phyloP scores from a whole-genome alignment of 805 yeast species.

The Vanderwaltozyma yarrowii region DNA sequence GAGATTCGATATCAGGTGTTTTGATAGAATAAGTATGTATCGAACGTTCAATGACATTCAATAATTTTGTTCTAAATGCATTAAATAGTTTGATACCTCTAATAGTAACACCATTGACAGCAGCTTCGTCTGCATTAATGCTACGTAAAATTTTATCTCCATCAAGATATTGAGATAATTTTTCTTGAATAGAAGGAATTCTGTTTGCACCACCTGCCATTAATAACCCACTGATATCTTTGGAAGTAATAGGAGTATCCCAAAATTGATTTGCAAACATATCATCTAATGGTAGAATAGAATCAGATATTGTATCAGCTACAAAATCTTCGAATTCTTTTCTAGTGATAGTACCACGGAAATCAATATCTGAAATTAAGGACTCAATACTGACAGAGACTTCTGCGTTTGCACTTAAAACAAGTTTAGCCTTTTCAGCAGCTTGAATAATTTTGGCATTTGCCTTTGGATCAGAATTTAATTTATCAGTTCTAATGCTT shows the following conservation, averaged over 20 bases:
- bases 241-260: slow-evolving; percentile 20
- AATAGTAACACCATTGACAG: slow-evolving; percentile 80
- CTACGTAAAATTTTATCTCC: slow-evolving; percentile 60
- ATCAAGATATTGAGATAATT: slow-evolving; percentile 37
- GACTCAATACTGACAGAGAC: slow-evolving; percentile 71
- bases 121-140: slow-evolving; percentile 93
- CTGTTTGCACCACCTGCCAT: slow-evolving; percentile 87
- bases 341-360: slow-evolving; percentile 56
- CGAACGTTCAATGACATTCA: slow-evolving; percentile 48
- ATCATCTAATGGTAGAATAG: slow-evolving; percentile 42
- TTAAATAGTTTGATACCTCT: slow-evolving; percentile 70
- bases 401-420: slow-evolving; percentile 81
- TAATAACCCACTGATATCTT: slow-evolving; percentile 53
- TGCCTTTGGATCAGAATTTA: slow-evolving; percentile 44
- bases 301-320: slow-evolving; percentile 29
- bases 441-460: slow-evolving; percentile 63
- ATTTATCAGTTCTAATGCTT: slow-evolving; percentile 28
- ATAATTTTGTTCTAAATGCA: slow-evolving; percentile 48
- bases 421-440: slow-evolving; percentile 80
- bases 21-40: slow-evolving; percentile 38
- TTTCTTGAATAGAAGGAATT: slow-evolving; percentile 75
- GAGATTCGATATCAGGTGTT: slow-evolving; percentile 6
- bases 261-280: slow-evolving; percentile 35
- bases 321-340: slow-evolving; percentile 60
- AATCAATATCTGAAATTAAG: slow-evolving; percentile 62